phyloP scores from a whole-genome alignment of 306 rosid genomes.

The Aeschynomene evenia region DNA sequence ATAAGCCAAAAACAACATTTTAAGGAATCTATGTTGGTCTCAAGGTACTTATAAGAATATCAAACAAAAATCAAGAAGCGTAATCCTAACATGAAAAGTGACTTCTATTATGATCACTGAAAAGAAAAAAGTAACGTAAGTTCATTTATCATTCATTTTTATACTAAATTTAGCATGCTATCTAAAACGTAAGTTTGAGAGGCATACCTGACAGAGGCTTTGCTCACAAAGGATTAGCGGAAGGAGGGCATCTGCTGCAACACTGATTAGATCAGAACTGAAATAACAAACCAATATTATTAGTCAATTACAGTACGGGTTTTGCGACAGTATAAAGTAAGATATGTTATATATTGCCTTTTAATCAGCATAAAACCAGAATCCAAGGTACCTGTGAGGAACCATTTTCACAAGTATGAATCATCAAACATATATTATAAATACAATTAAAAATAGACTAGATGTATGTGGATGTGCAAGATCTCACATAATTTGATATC shows the following conservation, averaged over 20 bases:
- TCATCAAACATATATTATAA: not conserved
- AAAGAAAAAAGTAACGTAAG: not conserved
- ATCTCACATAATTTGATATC: not conserved
- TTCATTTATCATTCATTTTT: not conserved
- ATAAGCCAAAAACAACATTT: not conserved
- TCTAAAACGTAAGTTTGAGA: not conserved
- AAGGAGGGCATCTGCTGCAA: slow-evolving; percentile 98
- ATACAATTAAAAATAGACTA: not conserved
- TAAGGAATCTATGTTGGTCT: not conserved
- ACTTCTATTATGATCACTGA: not conserved
- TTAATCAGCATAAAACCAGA: not conserved
- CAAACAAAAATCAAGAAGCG: not conserved
- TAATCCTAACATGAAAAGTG: not conserved
- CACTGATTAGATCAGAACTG: slow-evolving; percentile 83
- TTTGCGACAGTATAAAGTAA: not conserved
- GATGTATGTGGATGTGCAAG: not conserved
- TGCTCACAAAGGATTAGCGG: slow-evolving; percentile 89
- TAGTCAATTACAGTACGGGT: slow-evolving; percentile 14
- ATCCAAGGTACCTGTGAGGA: slow-evolving; percentile 15
- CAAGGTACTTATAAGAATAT: not conserved
- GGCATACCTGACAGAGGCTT: slow-evolving; percentile 73
- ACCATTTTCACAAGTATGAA: slow-evolving; percentile 8
- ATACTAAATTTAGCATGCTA: not conserved
- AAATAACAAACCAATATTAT: slow-evolving; percentile 20
- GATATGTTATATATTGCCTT: slow-evolving; percentile 6